A percentile compares a stretch with the other conserved stretches of the same genome.
Evolutionary conservation across 2,329 filamentous ascomycete species (phyloP).

Genomic region (Microdochium paspali): DNA sequence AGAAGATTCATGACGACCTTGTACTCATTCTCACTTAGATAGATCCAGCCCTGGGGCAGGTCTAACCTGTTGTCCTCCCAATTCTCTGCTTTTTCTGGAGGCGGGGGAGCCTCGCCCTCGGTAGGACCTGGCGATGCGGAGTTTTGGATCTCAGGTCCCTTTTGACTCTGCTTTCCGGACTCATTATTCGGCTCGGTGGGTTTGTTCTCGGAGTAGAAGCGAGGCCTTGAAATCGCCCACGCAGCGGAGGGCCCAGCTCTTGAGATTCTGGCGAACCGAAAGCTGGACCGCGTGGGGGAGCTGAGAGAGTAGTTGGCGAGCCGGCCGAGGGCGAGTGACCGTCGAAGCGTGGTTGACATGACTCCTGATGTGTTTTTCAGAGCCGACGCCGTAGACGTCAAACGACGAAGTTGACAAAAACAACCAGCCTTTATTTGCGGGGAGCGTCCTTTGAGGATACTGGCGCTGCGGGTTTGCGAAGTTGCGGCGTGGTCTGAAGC

Average conservation of each 20-base stretch:
- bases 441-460: neutral
- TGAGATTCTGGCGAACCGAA: conserved; percentile 13
- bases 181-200: conserved; percentile 8
- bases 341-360: conserved; percentile 22
- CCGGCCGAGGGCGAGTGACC: conserved; percentile 17
- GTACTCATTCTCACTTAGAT: conserved; percentile 12
- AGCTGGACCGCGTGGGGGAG: conserved; percentile 12
- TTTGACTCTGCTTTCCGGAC: conserved; percentile 1
- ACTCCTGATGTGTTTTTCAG: neutral
- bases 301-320: conserved; percentile 13
- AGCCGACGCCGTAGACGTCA: neutral
- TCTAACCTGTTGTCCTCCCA: conserved; percentile 7
- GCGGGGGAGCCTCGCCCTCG: conserved; percentile 8
- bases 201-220: conserved; percentile 14
- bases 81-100: conserved; percentile 3
- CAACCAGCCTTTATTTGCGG: neutral
- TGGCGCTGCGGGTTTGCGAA: neutral
- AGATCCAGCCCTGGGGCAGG: conserved; percentile 18
- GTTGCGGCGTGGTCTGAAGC: too few species aligned
- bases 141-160: conserved; percentile 14
- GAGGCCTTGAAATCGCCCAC: conserved; percentile 11
- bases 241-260: conserved; percentile 10
- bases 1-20: conserved; percentile 1
- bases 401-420: neutral
- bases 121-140: conserved; percentile 17